These are phyloP conservation scores for Mycena haematopus DNA, from an alignment of 768 basidiomycete species.

Conservation along the genomic window DNA sequence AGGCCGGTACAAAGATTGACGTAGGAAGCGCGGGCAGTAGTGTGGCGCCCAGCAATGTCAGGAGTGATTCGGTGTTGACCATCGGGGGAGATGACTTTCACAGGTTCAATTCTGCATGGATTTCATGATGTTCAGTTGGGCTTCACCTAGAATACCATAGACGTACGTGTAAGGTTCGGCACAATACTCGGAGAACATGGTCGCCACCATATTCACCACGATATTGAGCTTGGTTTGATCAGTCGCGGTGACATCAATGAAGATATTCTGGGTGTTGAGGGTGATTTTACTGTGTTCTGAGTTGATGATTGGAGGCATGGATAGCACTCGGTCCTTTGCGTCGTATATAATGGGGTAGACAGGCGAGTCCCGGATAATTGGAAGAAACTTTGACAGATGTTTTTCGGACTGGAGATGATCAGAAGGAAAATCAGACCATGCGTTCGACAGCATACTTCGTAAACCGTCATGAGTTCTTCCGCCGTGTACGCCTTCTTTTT, in stretches of 20 bases:
- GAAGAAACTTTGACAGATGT: conserved; percentile 87
- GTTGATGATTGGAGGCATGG: conserved; percentile 99
- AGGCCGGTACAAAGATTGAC: conserved; percentile 97
- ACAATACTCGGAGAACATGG: conserved; percentile 99
- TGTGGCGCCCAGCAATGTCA: conserved; percentile 73
- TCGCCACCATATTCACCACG: conserved; percentile 91
- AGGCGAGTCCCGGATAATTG: conserved; percentile 92
- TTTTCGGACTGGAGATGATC: conserved; percentile 74
- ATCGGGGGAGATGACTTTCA: conserved; percentile 81
- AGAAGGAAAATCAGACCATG: background rate
- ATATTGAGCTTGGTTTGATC: conserved; percentile 97
- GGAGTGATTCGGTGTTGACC: conserved; percentile 81
- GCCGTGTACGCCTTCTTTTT: conserved; percentile 83
- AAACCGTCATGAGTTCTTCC: conserved; percentile 90
- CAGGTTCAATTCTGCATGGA: conserved; percentile 83
- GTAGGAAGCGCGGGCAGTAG: conserved; percentile 83
- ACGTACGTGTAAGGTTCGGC: conserved; percentile 89
- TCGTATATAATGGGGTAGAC: conserved; percentile 99
- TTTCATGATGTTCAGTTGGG: conserved; percentile 14
- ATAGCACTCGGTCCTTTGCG: conserved; percentile 82
- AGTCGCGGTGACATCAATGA: conserved; percentile 96
- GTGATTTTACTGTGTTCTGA: conserved; percentile 98
- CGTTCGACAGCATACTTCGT: conserved; percentile 69
- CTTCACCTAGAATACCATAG: background rate
- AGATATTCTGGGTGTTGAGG: conserved; percentile 90